Evolutionary conservation across 805 yeast genomes (phyloP).

Genomic region (Yamadazyma nakazawae): DNA sequence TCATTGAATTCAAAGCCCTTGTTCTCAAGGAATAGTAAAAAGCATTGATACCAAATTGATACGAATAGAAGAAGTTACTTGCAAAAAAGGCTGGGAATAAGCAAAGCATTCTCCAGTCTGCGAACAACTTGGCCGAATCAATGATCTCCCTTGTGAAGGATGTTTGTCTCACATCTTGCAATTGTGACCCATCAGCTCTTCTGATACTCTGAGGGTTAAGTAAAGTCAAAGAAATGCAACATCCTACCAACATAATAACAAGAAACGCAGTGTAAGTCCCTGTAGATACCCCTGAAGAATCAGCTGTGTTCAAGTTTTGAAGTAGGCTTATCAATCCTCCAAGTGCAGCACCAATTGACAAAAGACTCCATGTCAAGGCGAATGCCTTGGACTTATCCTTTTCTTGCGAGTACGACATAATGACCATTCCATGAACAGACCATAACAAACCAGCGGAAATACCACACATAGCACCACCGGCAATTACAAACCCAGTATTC

Average conservation of each 20-base stretch:
- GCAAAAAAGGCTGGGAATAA: constrained; percentile 14
- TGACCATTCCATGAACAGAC: constrained; percentile 14
- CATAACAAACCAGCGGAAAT: constrained; percentile 15
- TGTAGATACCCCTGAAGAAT: constrained; percentile 11
- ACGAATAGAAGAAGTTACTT: constrained; percentile 13
- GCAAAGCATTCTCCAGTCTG: constrained; percentile 8
- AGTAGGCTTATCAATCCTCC: constrained; percentile 15
- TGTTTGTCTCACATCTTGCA: constrained; percentile 11
- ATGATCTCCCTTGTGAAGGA: constrained; percentile 7
- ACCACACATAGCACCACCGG: constrained; percentile 13
- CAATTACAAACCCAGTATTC: constrained; percentile 11
- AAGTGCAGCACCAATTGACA: constrained; percentile 13
- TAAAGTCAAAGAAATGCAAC: constrained; percentile 9
- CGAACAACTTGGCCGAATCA: constrained; percentile 7
- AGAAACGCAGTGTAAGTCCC: constrained; percentile 14
- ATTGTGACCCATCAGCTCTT: constrained; percentile 13
- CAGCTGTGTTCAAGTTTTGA: constrained; percentile 5
- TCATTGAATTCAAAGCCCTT: constrained; percentile 14
- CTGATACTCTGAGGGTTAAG: constrained; percentile 11
- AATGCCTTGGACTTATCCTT: constrained; percentile 14
- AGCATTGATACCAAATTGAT: constrained; percentile 11
- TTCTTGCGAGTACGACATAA: constrained; percentile 15
- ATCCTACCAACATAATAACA: constrained; percentile 11
- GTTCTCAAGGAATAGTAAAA: constrained; percentile 14
- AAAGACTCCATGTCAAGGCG: constrained; percentile 14